A percentile compares a stretch with the other conserved stretches of the same genome.
phyloP scores from a whole-genome alignment of 352 stramenopile genomes.

The Thraustochytrium striatum region DNA sequence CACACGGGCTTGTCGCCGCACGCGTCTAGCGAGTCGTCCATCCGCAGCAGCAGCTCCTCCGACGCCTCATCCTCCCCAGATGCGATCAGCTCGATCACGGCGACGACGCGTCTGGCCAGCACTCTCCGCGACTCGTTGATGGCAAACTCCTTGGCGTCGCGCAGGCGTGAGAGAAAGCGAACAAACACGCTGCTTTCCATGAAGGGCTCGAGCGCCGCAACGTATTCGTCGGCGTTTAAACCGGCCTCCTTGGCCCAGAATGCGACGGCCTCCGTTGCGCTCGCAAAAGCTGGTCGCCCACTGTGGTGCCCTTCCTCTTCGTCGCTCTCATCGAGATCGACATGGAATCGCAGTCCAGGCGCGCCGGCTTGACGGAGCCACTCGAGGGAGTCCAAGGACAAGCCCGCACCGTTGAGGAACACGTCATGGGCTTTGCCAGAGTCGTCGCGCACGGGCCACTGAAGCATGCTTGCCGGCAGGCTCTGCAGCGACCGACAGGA shows the following conservation, averaged over 20 bases:
- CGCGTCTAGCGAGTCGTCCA: constrained; percentile 1
- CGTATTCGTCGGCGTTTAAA: not conserved
- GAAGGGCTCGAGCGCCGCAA: not conserved
- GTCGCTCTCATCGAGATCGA: not conserved
- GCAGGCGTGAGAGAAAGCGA: not conserved
- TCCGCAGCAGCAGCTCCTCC: not conserved
- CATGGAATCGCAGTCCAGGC: not conserved
- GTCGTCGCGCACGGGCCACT: no score
- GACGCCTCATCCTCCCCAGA: not conserved
- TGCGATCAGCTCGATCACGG: not conserved
- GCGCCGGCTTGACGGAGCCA: not conserved
- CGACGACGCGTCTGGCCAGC: not conserved
- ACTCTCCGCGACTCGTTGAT: not conserved
- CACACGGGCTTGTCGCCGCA: constrained; percentile 19
- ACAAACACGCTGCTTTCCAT: not conserved
- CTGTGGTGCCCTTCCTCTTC: not conserved
- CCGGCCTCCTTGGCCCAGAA: constrained; percentile 4
- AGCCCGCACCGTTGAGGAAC: not conserved
- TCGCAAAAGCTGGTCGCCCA: not conserved
- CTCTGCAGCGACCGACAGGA: no score
- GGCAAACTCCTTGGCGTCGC: not conserved
- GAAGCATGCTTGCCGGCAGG: no score
- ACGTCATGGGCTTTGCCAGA: no score
- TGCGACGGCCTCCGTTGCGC: not conserved
- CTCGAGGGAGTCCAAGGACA: not conserved